These are phyloP conservation scores for Globisporangium nunn DNA, from an alignment of 352 stramenopile species.

Conservation along the genomic window DNA sequence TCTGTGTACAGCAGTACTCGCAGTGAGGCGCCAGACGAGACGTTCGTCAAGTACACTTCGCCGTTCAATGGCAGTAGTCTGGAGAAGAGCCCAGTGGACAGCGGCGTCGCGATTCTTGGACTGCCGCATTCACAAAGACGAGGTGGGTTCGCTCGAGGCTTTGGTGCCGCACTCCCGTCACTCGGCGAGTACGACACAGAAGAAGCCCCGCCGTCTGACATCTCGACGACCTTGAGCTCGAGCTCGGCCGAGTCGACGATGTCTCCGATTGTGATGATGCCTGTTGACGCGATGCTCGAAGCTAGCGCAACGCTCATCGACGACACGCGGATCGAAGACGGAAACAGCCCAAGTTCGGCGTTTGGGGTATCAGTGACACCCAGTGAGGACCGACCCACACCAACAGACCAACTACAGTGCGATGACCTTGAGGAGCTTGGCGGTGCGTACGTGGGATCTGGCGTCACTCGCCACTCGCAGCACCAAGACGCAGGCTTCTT, in stretches of 20 bases:
- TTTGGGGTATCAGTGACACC: no score
- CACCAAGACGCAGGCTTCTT: not conserved
- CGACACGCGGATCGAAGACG: slow-evolving; percentile 8
- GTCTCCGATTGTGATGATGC: slow-evolving; percentile 41
- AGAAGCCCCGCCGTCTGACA: slow-evolving; percentile 21
- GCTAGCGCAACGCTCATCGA: slow-evolving; percentile 29
- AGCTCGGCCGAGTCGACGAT: slow-evolving; percentile 30
- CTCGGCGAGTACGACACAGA: slow-evolving; percentile 53
- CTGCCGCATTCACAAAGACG: slow-evolving; percentile 10
- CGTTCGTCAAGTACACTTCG: slow-evolving; percentile 43
- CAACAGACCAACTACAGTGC: not conserved
- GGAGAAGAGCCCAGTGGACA: not conserved
- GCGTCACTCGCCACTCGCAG: not conserved
- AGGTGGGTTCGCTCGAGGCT: slow-evolving; percentile 14
- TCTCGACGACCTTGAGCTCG: slow-evolving; percentile 30
- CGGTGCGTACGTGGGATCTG: not conserved
- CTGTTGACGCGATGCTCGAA: slow-evolving; percentile 45
- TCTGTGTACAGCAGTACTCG: slow-evolving; percentile 27
- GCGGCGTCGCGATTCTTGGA: slow-evolving; percentile 21
- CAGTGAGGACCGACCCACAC: no score
- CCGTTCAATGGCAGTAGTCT: slow-evolving; percentile 22
- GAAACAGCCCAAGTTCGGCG: no score
- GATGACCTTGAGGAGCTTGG: not conserved
- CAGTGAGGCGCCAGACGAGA: slow-evolving; percentile 19
- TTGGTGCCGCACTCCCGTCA: slow-evolving; percentile 47